phyloP scores from a whole-genome alignment of 768 basidiomycete species.

The Boletus reticuloceps region DNA sequence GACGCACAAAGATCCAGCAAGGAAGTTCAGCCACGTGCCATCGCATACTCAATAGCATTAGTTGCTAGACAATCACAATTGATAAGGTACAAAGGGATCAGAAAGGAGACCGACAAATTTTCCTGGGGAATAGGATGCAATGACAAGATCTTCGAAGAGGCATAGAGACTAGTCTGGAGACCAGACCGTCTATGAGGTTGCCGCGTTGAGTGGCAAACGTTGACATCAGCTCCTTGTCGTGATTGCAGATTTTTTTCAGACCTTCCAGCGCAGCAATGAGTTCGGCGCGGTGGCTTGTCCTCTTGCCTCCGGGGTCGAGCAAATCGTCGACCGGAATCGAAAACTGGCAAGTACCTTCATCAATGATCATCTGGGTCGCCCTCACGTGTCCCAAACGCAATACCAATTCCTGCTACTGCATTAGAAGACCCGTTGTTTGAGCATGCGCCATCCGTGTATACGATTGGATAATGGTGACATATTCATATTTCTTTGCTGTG shows the following conservation, averaged over 20 bases:
- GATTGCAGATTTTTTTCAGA: conserved; percentile 1
- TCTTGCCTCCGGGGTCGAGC: conserved; percentile 14
- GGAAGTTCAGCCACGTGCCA: too few species aligned
- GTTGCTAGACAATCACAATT: too few species aligned
- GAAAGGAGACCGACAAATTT: too few species aligned
- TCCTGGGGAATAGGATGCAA: too few species aligned
- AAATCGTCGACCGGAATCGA: conserved; percentile 20
- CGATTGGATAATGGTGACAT: conserved; percentile 22
- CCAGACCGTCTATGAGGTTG: too few species aligned
- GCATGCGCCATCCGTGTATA: conserved; percentile 36
- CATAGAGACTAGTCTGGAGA: too few species aligned
- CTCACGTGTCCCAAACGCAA: background rate
- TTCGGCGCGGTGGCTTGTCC: conserved; percentile 34
- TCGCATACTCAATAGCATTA: too few species aligned
- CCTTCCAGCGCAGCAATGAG: conserved; percentile 30
- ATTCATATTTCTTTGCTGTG: background rate
- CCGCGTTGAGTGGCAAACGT: too few species aligned
- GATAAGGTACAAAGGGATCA: too few species aligned
- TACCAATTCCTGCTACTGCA: conserved; percentile 10
- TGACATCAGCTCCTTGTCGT: background rate
- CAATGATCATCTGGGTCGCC: background rate
- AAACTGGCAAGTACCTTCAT: conserved; percentile 1
- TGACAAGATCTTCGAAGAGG: too few species aligned
- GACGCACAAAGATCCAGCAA: too few species aligned
- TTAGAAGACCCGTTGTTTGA: conserved; percentile 21